A percentile compares a stretch with the other conserved stretches of the same genome.
Conservation (phyloP, 768 basidiomycete species). For the Leccinum olivaceopallidum region DNA sequence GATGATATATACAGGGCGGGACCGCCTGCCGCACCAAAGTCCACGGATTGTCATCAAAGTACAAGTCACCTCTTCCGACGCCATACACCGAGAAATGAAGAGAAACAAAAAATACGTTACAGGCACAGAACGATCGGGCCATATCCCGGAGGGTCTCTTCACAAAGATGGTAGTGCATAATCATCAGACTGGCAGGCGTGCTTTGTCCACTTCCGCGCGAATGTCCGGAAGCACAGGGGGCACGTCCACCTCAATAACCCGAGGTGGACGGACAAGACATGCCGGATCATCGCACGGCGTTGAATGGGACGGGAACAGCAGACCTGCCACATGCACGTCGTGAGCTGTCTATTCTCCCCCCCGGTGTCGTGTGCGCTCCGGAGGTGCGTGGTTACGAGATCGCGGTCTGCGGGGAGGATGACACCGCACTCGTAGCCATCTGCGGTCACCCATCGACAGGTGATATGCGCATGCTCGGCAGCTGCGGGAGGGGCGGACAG, state of each 20-base stretch:
- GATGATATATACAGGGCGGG: not conserved
- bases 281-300: not conserved
- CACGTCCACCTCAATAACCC: conserved; percentile 9
- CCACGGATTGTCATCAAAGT: not conserved
- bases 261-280: conserved; percentile 1
- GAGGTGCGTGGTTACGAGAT: not conserved
- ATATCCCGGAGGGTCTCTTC: not conserved
- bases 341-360: not conserved
- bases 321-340: not conserved
- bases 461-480: not conserved
- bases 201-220: conserved; percentile 1
- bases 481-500: not conserved
- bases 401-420: not conserved
- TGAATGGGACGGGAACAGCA: conserved; percentile 6
- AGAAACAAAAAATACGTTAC: not conserved
- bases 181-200: not conserved
- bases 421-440: conserved; percentile 4
- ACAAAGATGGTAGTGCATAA: not conserved
- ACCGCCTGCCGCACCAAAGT: not conserved
- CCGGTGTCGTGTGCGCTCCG: not conserved
- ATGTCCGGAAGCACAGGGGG: conserved; percentile 1
- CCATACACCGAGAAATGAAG: not conserved
- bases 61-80: not conserved
- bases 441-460: not conserved
- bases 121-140: not conserved